Percentiles rank a stretch among this genome's conserved stretches.
Evolutionary conservation across 345 rosid species (phyloP).

Genomic region (Sapria himalayana): DNA sequence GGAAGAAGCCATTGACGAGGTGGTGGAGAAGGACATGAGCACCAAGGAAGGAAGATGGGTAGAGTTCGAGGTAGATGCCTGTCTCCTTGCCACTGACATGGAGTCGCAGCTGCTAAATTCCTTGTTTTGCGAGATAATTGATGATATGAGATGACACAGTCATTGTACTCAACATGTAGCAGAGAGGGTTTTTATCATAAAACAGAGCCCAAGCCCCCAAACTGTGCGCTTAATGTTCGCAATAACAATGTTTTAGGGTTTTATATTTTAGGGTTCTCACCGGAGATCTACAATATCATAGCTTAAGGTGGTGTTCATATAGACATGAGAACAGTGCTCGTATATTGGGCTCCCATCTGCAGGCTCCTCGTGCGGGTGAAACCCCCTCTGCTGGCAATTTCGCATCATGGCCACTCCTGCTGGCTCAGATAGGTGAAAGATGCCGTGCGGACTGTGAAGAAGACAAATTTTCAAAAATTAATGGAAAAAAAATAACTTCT

Average conservation of each 20-base stretch:
- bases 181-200: too few species aligned
- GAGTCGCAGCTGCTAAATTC: constrained; percentile 30
- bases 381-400: constrained; percentile 84
- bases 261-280: too few species aligned
- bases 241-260: too few species aligned
- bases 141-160: too few species aligned
- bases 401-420: constrained; percentile 72
- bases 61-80: constrained; percentile 51
- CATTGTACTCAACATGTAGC: too few species aligned
- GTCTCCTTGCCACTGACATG: constrained; percentile 32
- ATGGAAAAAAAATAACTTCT: not conserved
- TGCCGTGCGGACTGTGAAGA: constrained; percentile 56
- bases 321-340: constrained; percentile 90
- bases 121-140: constrained; percentile 45
- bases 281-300: constrained; percentile 85
- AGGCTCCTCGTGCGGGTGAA: constrained; percentile 95
- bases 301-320: constrained; percentile 41
- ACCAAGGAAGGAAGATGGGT: constrained; percentile 60
- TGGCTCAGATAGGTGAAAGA: constrained; percentile 88
- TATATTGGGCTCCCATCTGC: constrained; percentile 58
- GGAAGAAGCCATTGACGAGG: constrained; percentile 77
- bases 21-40: constrained; percentile 88
- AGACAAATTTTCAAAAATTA: not conserved
- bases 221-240: too few species aligned
- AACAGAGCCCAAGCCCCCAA: too few species aligned